Conservation (phyloP, 345 rosid genomes). For the Eucalyptus virginea region DNA sequence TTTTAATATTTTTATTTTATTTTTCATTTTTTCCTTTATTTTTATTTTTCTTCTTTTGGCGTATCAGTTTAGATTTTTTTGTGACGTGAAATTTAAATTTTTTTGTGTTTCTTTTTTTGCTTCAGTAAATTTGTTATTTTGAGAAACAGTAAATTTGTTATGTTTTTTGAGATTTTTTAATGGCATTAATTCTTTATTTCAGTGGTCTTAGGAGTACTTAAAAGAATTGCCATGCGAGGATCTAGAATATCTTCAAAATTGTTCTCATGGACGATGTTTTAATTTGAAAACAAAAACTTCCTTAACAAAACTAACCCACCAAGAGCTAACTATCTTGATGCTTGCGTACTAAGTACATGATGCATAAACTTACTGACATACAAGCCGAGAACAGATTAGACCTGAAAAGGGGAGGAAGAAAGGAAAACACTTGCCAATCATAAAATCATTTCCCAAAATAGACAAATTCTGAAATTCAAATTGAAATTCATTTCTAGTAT, state of each 20-base stretch:
- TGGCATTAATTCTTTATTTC: background rate
- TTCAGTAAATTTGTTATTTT: background rate
- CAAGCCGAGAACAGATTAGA: background rate
- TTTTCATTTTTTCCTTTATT: too few species aligned
- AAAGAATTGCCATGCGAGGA: background rate
- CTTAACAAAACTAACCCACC: background rate
- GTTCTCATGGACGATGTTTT: background rate
- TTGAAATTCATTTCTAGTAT: background rate
- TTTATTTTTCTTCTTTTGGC: too few species aligned
- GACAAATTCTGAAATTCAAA: background rate
- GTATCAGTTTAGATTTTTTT: background rate
- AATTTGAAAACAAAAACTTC: background rate
- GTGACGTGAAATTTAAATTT: background rate
- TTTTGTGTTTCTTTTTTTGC: too few species aligned
- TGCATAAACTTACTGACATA: background rate
- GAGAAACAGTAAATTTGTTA: background rate
- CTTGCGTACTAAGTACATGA: background rate
- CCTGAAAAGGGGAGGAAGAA: background rate
- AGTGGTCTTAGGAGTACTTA: background rate
- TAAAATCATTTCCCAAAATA: background rate
- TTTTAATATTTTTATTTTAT: too few species aligned
- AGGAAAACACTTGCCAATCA: background rate
- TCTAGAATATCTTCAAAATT: background rate
- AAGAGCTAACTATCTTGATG: background rate
- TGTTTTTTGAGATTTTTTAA: background rate